Evolutionary conservation across 2,329 filamentous ascomycete genomes (phyloP).

Genomic region (Fusarium transvaalense): DNA sequence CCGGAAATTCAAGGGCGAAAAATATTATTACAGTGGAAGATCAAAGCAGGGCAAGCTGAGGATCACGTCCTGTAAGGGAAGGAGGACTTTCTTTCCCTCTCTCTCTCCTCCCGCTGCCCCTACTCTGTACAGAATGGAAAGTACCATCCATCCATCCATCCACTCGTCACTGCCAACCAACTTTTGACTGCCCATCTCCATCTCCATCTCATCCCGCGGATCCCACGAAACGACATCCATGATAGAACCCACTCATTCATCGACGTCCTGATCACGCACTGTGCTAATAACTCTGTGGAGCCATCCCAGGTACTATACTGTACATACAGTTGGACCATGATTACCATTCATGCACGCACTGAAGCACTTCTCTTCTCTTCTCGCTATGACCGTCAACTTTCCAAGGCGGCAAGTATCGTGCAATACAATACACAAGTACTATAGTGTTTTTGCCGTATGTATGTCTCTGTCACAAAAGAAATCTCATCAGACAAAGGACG

Average conservation of each 20-base stretch:
- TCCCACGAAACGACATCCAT: constrained; percentile 36
- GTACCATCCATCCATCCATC: constrained; percentile 15
- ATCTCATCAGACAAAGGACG: constrained; percentile 19
- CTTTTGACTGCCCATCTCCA: constrained; percentile 17
- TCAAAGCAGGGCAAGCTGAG: not conserved
- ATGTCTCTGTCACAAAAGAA: constrained; percentile 2
- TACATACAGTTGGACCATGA: constrained; percentile 3
- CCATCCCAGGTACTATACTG: constrained; percentile 2
- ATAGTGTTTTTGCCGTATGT: not conserved
- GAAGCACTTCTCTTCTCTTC: not conserved
- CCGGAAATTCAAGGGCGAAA: not conserved
- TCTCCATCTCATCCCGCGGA: constrained; percentile 34
- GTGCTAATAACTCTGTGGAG: constrained; percentile 29
- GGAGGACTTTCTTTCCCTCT: constrained; percentile 1
- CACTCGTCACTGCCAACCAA: constrained; percentile 21
- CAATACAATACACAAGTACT: not conserved
- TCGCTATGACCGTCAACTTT: constrained; percentile 9
- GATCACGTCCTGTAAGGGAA: constrained; percentile 11
- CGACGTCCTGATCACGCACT: constrained; percentile 17
- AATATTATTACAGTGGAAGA: not conserved
- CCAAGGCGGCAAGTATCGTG: constrained; percentile 6
- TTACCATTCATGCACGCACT: constrained; percentile 8
- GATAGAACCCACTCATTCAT: constrained; percentile 26
- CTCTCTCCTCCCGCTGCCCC: not conserved
- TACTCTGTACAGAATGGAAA: constrained; percentile 1